phyloP scores from a whole-genome alignment of 176 grass and related monocot species.

The Alloteropsis semialata region DNA sequence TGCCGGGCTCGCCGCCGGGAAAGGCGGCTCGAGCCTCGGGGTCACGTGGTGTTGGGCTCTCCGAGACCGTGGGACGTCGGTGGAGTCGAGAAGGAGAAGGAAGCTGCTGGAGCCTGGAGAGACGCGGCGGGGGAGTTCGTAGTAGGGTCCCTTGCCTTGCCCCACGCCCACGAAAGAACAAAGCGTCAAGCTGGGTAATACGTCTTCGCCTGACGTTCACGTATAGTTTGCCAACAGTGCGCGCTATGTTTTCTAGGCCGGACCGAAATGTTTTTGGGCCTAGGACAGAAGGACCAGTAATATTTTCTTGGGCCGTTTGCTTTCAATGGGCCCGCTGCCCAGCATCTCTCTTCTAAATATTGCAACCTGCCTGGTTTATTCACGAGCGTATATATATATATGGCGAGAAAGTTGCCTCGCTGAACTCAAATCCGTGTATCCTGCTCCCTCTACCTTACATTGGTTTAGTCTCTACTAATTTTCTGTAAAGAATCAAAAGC shows the following conservation, averaged over 20 bases:
- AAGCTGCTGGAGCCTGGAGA: background rate
- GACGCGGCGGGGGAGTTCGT: slow-evolving; percentile 18
- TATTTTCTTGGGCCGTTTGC: background rate
- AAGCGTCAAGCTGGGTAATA: background rate
- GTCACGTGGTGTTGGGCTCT: background rate
- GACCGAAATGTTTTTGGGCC: too few species aligned
- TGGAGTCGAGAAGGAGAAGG: background rate
- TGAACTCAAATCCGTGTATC: background rate
- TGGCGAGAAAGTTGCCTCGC: background rate
- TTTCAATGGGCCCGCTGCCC: background rate
- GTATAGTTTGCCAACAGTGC: background rate
- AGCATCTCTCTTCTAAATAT: background rate
- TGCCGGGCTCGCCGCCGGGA: slow-evolving; percentile 12
- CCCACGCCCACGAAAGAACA: slow-evolving; percentile 46
- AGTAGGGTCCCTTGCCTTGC: background rate
- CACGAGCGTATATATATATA: background rate
- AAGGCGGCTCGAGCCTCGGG: background rate
- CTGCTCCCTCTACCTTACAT: slow-evolving; percentile 1
- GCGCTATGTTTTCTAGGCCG: background rate
- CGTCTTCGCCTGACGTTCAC: background rate
- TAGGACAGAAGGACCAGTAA: background rate
- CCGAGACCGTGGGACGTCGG: background rate
- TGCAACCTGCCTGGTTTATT: slow-evolving; percentile 6
- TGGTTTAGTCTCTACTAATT: background rate
- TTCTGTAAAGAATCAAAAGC: slow-evolving; percentile 6